A percentile compares a stretch with the other conserved stretches of the same genome.
phyloP scores from a whole-genome alignment of 2,329 filamentous ascomycete genomes.

The Leptographium flavum region DNA sequence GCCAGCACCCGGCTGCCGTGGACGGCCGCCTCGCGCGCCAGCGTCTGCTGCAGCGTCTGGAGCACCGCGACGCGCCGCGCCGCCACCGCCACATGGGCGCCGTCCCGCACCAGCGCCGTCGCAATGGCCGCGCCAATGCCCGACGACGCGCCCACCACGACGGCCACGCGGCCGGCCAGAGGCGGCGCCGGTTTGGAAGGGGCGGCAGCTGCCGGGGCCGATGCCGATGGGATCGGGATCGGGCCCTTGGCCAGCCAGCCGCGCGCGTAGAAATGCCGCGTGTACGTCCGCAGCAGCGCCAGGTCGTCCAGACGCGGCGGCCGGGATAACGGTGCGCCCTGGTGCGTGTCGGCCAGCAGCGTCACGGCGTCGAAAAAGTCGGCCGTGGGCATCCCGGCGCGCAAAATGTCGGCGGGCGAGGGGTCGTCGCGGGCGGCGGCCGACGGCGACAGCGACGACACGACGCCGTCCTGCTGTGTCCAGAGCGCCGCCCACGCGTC shows the following conservation, averaged over 20 bases:
- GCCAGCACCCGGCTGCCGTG: conserved; percentile 49
- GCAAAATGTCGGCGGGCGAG: conserved; percentile 67
- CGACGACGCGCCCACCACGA: conserved; percentile 67
- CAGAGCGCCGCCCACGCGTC: conserved; percentile 63
- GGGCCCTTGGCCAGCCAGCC: conserved; percentile 50
- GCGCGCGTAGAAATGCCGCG: conserved; percentile 65
- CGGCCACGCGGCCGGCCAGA: conserved; percentile 53
- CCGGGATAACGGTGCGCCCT: conserved; percentile 38
- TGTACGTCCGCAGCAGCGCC: conserved; percentile 61
- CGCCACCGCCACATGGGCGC: conserved; percentile 56
- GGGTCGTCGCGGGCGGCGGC: conserved; percentile 42
- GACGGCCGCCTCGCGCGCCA: conserved; percentile 22
- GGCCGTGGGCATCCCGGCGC: conserved; percentile 64
- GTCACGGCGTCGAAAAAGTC: conserved; percentile 58
- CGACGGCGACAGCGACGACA: neutral
- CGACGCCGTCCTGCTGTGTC: conserved; percentile 39
- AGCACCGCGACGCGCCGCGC: conserved; percentile 57
- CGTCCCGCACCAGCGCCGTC: conserved; percentile 51
- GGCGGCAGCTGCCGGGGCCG: neutral
- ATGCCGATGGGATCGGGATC: neutral
- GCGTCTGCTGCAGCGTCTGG: conserved; percentile 48
- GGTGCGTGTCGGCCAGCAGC: conserved; percentile 57
- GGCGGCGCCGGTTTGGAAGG: conserved; percentile 34
- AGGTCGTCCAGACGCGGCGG: conserved; percentile 57
- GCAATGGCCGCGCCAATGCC: conserved; percentile 68